Percentiles rank a stretch among this genome's conserved stretches.
These are phyloP conservation scores for Leccinum griseonigrum DNA, from an alignment of 1,284 basidiomycete genomes.

Conservation along the genomic window DNA sequence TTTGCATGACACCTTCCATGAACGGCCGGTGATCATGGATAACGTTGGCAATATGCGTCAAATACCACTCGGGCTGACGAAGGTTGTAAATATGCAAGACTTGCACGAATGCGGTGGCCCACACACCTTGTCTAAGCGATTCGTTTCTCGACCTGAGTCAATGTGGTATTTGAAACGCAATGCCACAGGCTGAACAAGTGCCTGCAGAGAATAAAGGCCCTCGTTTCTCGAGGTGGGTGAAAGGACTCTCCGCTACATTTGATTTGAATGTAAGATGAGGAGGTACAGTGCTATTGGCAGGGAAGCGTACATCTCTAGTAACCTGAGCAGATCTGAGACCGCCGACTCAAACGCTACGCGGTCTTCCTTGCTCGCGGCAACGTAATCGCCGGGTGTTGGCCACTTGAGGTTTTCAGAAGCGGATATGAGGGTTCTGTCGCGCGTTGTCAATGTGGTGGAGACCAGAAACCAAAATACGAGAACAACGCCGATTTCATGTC, in stretches of 20 bases:
- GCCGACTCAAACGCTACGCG: slow-evolving; percentile 68
- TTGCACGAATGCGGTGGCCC: not conserved
- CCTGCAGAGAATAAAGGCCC: slow-evolving; percentile 78
- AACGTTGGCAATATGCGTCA: slow-evolving; percentile 85
- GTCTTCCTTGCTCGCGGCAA: slow-evolving; percentile 45
- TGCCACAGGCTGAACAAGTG: slow-evolving; percentile 82
- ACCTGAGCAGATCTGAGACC: slow-evolving; percentile 69
- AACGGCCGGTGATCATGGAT: slow-evolving; percentile 80
- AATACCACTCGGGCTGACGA: slow-evolving; percentile 92
- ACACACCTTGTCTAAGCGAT: slow-evolving; percentile 86
- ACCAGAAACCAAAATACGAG: slow-evolving; percentile 45
- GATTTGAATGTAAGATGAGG: not conserved
- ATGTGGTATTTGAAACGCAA: slow-evolving; percentile 96
- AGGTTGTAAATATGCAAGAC: not conserved
- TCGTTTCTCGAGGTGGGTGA: slow-evolving; percentile 35
- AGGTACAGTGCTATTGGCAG: not conserved
- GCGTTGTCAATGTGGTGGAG: not conserved
- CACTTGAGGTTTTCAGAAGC: slow-evolving; percentile 76
- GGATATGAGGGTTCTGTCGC: slow-evolving; percentile 53
- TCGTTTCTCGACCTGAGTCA: slow-evolving; percentile 83
- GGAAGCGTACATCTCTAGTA: slow-evolving; percentile 71
- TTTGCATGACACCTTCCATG: slow-evolving; percentile 74
- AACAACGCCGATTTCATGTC: slow-evolving; percentile 67
- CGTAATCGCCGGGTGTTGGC: slow-evolving; percentile 75
- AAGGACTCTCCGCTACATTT: slow-evolving; percentile 52